Evolutionary conservation across 1,139 yeast species (phyloP).

Genomic region (Suhomyces bolitotheri): DNA sequence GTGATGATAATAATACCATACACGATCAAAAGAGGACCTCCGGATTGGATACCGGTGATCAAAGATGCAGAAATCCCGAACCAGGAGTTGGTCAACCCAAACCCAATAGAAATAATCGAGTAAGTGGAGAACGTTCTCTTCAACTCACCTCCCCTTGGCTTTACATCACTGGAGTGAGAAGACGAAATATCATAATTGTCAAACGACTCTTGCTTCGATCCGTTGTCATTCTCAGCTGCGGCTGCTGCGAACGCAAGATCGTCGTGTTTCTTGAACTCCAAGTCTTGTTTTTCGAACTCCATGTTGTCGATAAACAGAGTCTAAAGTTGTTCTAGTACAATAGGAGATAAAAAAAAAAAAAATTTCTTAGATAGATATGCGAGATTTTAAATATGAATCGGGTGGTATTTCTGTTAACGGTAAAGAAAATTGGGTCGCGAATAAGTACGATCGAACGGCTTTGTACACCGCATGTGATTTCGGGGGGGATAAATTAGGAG

Average conservation of each 20-base stretch:
- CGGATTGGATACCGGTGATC: slow-evolving; percentile 62
- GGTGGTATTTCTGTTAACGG: too few relatives aligned
- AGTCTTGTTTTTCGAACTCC: slow-evolving; percentile 11
- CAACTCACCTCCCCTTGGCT: slow-evolving; percentile 25
- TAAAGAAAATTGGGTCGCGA: not conserved
- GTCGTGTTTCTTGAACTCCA: slow-evolving; percentile 10
- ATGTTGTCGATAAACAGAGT: not conserved
- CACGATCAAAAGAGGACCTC: slow-evolving; percentile 67
- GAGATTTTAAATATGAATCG: not conserved
- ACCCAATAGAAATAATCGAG: slow-evolving; percentile 63
- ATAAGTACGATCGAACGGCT: not conserved
- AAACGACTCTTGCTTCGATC: slow-evolving; percentile 6
- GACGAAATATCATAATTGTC: slow-evolving; percentile 3
- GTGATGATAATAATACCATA: slow-evolving; percentile 70
- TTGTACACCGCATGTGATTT: too few relatives aligned
- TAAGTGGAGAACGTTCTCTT: slow-evolving; percentile 44
- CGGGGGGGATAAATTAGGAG: too few relatives aligned
- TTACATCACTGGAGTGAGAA: not conserved
- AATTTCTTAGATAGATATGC: not conserved
- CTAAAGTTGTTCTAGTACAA: too few relatives aligned
- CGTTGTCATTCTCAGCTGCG: slow-evolving; percentile 6
- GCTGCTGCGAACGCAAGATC: slow-evolving; percentile 10
- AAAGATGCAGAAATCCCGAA: slow-evolving; percentile 66
- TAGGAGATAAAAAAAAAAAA: too few relatives aligned
- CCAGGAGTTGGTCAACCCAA: slow-evolving; percentile 72